Conservation (phyloP, 306 rosid species). For the Glycyrrhiza uralensis region DNA sequence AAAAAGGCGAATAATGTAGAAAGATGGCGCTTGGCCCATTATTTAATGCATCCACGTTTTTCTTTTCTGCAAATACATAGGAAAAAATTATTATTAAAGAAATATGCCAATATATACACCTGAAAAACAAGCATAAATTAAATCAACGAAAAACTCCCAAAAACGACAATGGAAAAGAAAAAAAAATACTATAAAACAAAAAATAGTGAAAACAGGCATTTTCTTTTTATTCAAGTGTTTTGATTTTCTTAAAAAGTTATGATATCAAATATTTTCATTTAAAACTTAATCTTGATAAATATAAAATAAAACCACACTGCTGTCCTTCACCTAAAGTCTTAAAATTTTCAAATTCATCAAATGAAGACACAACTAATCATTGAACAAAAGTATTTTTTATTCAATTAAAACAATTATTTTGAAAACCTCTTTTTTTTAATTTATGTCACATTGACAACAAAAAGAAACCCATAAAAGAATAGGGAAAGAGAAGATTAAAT, state of each 20-base stretch:
- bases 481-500: not conserved
- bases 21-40: not conserved
- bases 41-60: not conserved
- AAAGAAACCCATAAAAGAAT: not conserved
- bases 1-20: not conserved
- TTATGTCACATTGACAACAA: not conserved
- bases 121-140: not conserved
- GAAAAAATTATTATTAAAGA: not conserved
- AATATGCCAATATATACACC: not conserved
- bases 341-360: not conserved
- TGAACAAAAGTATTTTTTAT: not conserved
- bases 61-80: not conserved
- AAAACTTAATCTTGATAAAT: not conserved
- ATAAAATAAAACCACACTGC: not conserved
- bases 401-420: too few relatives aligned
- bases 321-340: not conserved
- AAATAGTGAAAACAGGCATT: not conserved
- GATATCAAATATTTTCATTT: not conserved
- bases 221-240: not conserved
- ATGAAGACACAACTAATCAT: not conserved
- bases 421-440: not conserved
- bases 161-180: not conserved
- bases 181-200: not conserved
- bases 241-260: not conserved
- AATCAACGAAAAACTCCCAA: not conserved